These are phyloP conservation scores for Scutellaria galericulata DNA, from an alignment of 257 asterid genomes.

Conservation along the genomic window DNA sequence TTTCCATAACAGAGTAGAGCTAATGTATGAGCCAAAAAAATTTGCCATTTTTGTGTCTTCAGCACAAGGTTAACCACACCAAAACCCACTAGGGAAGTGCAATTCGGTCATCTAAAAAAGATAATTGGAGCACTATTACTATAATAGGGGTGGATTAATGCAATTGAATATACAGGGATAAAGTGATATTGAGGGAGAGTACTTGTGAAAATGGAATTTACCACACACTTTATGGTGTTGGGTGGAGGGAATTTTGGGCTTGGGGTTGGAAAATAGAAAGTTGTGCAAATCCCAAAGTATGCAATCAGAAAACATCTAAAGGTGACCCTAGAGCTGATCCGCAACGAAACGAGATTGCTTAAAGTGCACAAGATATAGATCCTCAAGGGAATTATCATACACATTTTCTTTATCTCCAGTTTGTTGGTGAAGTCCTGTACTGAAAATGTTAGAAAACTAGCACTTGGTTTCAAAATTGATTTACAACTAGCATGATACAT, in stretches of 20 bases:
- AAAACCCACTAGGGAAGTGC: background rate
- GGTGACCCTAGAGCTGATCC: no score
- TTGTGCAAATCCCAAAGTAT: no score
- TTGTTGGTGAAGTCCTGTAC: background rate
- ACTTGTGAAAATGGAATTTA: background rate
- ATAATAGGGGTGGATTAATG: background rate
- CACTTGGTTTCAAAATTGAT: background rate
- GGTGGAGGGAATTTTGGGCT: background rate
- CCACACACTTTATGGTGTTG: background rate
- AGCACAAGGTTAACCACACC: background rate
- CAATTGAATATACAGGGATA: background rate
- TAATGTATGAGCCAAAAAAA: background rate
- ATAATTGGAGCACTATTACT: background rate
- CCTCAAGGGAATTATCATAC: background rate
- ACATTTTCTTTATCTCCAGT: background rate
- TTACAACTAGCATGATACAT: background rate
- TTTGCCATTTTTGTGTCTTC: conserved; percentile 20
- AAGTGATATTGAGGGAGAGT: background rate
- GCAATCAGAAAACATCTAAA: background rate
- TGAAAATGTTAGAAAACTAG: background rate
- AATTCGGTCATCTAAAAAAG: no score
- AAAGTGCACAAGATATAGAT: background rate
- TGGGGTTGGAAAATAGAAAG: no score
- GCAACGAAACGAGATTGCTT: background rate
- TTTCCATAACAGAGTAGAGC: background rate